phyloP scores from a whole-genome alignment of 1,139 yeast genomes.

The Entelexis sorbosivorans region DNA sequence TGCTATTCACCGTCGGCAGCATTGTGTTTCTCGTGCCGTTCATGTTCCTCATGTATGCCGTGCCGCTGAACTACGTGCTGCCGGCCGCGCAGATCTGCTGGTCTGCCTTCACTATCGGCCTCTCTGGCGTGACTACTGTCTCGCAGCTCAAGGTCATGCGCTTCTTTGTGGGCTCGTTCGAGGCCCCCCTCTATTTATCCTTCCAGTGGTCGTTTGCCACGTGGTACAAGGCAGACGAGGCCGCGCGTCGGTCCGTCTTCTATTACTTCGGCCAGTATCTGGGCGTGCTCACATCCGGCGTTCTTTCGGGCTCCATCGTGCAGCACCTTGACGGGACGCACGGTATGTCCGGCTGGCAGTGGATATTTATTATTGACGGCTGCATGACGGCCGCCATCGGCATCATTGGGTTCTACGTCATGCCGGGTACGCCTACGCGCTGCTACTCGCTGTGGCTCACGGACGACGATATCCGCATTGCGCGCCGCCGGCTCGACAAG shows the following conservation, averaged over 20 bases:
- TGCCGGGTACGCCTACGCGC: constrained; percentile 57
- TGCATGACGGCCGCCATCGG: constrained; percentile 48
- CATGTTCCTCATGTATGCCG: constrained; percentile 31
- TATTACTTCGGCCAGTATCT: constrained; percentile 31
- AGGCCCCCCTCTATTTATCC: constrained; percentile 26
- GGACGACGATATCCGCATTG: constrained; percentile 54
- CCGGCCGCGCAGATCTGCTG: constrained; percentile 51
- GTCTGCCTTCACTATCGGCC: constrained; percentile 50
- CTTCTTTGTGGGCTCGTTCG: constrained; percentile 50
- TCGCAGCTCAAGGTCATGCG: constrained; percentile 45
- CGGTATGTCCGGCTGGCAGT: constrained; percentile 53
- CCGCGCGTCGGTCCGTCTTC: constrained; percentile 20
- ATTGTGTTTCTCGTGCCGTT: constrained; percentile 44
- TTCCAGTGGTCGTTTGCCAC: constrained; percentile 26
- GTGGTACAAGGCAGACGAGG: constrained; percentile 21
- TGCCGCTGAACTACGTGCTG: constrained; percentile 46
- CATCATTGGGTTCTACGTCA: constrained; percentile 45
- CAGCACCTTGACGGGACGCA: constrained; percentile 37
- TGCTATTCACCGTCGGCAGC: constrained; percentile 47
- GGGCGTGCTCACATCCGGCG: constrained; percentile 48
- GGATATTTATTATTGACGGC: constrained; percentile 63
- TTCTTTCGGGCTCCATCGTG: constrained; percentile 46
- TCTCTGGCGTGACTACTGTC: constrained; percentile 40
- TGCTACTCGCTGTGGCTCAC: constrained; percentile 43
- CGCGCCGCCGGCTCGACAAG: constrained; percentile 44